Evolutionary conservation across 1,139 yeast species (phyloP).

Genomic region (Wickerhamomyces sp.): DNA sequence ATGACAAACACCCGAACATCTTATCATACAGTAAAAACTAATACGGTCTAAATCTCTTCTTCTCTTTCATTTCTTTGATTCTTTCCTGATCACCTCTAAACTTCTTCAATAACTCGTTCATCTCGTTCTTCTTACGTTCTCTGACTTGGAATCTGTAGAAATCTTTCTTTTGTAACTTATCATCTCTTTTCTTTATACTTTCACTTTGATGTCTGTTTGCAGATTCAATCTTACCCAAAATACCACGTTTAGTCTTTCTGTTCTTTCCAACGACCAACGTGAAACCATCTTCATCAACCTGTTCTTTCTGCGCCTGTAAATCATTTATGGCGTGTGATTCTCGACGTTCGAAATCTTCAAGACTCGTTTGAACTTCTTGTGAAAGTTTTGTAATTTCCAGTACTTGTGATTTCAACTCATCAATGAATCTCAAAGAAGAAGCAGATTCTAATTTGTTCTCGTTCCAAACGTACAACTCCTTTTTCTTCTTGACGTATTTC

Average conservation of each 20-base stretch:
- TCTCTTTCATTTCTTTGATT: constrained; percentile 71
- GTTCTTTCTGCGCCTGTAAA: constrained; percentile 46
- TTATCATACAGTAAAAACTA: too few species aligned
- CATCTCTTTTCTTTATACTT: constrained; percentile 40
- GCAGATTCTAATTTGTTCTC: constrained; percentile 23
- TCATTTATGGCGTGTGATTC: constrained; percentile 65
- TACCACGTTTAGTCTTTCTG: constrained; percentile 71
- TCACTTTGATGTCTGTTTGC: constrained; percentile 33
- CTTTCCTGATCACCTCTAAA: constrained; percentile 89
- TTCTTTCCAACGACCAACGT: constrained; percentile 85
- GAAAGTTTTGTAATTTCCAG: constrained; percentile 35
- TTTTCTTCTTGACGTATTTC: constrained; percentile 34
- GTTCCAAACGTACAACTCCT: constrained; percentile 26
- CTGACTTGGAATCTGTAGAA: constrained; percentile 95
- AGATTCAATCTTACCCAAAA: constrained; percentile 42
- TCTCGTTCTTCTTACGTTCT: constrained; percentile 86
- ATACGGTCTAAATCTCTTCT: constrained; percentile 82
- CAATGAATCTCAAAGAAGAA: constrained; percentile 28
- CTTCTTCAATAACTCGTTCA: constrained; percentile 77
- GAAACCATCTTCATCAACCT: constrained; percentile 91
- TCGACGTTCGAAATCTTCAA: constrained; percentile 63
- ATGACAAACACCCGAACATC: too few species aligned
- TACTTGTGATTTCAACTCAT: constrained; percentile 21
- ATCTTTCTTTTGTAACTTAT: constrained; percentile 81
- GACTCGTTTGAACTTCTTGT: constrained; percentile 47